phyloP scores from a whole-genome alignment of 305 asterid species.

The Fraxinus sp. region DNA sequence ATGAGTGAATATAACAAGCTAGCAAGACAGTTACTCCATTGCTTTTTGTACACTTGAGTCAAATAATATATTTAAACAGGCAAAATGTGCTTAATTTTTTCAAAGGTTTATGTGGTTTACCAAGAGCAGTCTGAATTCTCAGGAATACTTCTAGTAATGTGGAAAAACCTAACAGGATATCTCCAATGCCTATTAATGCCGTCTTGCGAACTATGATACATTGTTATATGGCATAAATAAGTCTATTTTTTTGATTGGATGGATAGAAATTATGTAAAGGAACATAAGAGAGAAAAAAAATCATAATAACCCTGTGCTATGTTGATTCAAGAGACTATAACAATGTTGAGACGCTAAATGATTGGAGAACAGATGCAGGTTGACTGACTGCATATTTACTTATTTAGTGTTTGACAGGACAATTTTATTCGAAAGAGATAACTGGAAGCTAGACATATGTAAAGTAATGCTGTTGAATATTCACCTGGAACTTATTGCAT shows the following conservation, averaged over 20 bases:
- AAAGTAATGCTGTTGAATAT: conserved; percentile 2
- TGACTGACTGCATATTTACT: not conserved
- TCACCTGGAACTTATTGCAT: conserved; percentile 16
- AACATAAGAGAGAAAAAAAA: not conserved
- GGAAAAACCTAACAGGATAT: not conserved
- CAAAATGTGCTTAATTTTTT: not conserved
- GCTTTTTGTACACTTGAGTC: not conserved
- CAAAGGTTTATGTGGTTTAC: not conserved
- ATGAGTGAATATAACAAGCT: not conserved
- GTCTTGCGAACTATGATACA: not conserved
- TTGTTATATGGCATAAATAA: not conserved
- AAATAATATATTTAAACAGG: not conserved
- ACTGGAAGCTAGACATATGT: conserved; percentile 6
- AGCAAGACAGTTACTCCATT: not conserved
- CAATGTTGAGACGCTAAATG: not conserved
- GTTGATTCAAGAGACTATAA: not conserved
- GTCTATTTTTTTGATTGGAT: not conserved
- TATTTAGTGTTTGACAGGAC: not conserved
- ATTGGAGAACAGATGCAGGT: not conserved
- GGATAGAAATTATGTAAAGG: not conserved
- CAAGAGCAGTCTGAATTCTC: not conserved
- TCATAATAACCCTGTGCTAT: not conserved
- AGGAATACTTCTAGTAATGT: not conserved
- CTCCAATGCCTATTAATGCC: not conserved
- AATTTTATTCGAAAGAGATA: conserved; percentile 1